phyloP scores from a whole-genome alignment of 1,284 basidiomycete species.

The Amylostereum areolatum region DNA sequence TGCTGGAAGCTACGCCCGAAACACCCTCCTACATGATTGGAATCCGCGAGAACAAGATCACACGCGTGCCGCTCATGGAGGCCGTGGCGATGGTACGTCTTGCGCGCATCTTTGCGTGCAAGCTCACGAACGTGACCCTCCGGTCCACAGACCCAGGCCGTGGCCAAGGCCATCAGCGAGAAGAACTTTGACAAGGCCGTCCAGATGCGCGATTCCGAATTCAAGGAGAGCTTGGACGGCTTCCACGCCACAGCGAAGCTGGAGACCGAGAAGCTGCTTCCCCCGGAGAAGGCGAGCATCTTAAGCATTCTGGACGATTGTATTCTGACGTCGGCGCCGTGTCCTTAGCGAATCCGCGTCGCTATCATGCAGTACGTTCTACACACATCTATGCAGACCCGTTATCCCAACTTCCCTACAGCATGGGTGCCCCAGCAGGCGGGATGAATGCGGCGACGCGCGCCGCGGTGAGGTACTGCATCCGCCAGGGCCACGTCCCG shows the following conservation, averaged over 20 bases:
- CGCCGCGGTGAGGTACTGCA: constrained; percentile 89
- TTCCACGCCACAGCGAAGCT: constrained; percentile 74
- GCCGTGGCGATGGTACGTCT: constrained; percentile 76
- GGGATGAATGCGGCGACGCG: constrained; percentile 99
- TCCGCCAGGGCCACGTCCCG: constrained; percentile 88
- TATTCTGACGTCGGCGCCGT: constrained; percentile 1
- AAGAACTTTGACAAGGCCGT: constrained; percentile 89
- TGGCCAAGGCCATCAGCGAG: constrained; percentile 76
- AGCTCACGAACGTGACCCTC: neutral
- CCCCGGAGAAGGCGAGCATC: constrained; percentile 50
- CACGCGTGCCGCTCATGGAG: constrained; percentile 84
- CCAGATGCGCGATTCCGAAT: constrained; percentile 88
- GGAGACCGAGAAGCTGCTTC: constrained; percentile 54
- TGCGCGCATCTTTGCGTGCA: neutral
- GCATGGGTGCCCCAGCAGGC: constrained; percentile 94
- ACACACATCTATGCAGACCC: constrained; percentile 47
- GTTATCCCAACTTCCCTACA: constrained; percentile 23
- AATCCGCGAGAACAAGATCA: constrained; percentile 93
- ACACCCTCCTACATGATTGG: constrained; percentile 98
- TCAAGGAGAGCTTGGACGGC: constrained; percentile 80
- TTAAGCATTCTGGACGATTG: neutral
- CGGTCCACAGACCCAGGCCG: constrained; percentile 68
- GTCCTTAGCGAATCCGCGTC: constrained; percentile 67
- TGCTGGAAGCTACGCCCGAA: constrained; percentile 84
- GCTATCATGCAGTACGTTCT: constrained; percentile 86